Base-by-base conservation (phyloP, 129 eudicot genomes). In the Escallonia rubra region DNA sequence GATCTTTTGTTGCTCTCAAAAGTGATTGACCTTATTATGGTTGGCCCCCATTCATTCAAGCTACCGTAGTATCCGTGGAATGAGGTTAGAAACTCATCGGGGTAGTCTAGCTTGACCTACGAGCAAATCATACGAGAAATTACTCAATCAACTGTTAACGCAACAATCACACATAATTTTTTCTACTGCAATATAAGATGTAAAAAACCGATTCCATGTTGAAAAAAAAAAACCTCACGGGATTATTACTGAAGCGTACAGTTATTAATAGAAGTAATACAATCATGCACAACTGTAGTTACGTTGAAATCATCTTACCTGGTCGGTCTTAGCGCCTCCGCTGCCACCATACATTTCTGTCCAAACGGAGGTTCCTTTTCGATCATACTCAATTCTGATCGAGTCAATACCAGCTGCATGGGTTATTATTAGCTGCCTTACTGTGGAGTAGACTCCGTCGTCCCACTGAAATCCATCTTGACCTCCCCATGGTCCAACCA, bases 401-500 rank as follows among this genome's bases (percentile, higher is more conserved):
- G 88, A 82, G 70, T 82, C 83, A 34, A 86, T 57, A 4, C 79
- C 81, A n/a, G 81, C 67, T 45, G 86, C 92, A 77, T 86, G 84
- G 52, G 77, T 65, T 69, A 86, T 74, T 60, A 70, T 79, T 65
- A 86, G 5, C 52, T 79, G 85, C 75, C 73, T 73, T 6, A 86
- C 69, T 4, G 75, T 51, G n/a, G 83, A 53, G 65, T 82, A 53
- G 1, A 70, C 79, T 23, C 92, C 85, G 64, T 86, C 92, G n/a
- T 86, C 92, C 92, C 92, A 86, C 7, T 57, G 61, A 55, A 48
- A 41, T 68, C 92, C 92, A 34, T 55, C 76, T 71, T 76, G 74
- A 50, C 88, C 92, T 44, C 92, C 92, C 86, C 88, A 82, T 41
- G 92, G 92, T 72, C 92, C 92, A 7, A 79, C 66, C 4, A 79